phyloP scores from a whole-genome alignment of 495 filamentous ascomycete genomes.

The Aeminium ludgeri region DNA sequence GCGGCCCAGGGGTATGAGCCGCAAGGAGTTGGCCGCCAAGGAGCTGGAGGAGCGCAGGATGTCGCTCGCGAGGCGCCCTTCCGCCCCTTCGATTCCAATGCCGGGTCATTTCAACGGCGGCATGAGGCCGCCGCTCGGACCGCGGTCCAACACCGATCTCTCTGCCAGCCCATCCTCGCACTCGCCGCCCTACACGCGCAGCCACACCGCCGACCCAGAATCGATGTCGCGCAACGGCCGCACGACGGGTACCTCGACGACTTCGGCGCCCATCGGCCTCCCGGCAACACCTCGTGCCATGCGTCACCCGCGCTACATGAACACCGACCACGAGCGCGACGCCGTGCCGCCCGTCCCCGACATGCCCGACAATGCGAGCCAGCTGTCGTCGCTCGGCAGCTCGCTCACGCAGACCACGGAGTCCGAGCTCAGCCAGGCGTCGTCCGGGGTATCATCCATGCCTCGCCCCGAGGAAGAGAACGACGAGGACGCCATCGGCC shows the following conservation, averaged over 20 bases:
- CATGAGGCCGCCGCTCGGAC: conserved; percentile 16
- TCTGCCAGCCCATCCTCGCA: conserved; percentile 21
- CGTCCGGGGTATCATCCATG: not conserved
- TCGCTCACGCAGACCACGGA: conserved; percentile 1
- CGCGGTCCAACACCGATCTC: conserved; percentile 24
- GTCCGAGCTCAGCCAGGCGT: not conserved
- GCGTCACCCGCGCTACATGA: conserved; percentile 52
- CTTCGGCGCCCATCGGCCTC: conserved; percentile 39
- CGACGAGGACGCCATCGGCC: conserved; percentile 13
- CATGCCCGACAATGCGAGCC: conserved; percentile 35
- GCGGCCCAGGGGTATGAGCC: conserved; percentile 14
- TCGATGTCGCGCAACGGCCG: conserved; percentile 8
- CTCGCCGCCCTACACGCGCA: conserved; percentile 14
- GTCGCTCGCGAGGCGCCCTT: conserved; percentile 63
- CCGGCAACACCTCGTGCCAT: conserved; percentile 76
- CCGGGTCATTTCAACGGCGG: conserved; percentile 41
- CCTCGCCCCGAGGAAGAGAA: not conserved
- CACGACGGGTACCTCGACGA: conserved; percentile 19
- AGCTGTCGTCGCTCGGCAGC: conserved; percentile 13
- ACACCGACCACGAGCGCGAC: conserved; percentile 35
- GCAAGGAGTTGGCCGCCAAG: conserved; percentile 60
- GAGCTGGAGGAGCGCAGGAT: conserved; percentile 75
- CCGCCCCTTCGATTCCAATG: conserved; percentile 61
- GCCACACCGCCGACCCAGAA: conserved; percentile 17
- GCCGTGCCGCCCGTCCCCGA: conserved; percentile 47